Base-by-base conservation (phyloP, 2,329 filamentous ascomycete genomes). In the Alternaria brassicae region DNA sequence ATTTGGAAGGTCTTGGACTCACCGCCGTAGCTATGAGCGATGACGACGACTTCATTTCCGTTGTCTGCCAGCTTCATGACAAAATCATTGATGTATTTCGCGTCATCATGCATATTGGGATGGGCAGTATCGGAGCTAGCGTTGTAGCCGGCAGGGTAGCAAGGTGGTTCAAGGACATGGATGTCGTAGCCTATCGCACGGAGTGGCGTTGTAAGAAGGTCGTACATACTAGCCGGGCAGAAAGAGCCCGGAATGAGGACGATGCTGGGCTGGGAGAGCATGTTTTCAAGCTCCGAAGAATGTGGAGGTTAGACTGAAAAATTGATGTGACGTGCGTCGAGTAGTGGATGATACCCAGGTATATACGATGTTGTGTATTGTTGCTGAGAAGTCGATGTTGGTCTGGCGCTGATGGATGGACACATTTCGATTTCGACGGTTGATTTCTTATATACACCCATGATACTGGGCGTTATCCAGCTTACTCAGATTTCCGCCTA, bases 11-110 rank as follows among this genome's bases (percentile, higher is more conserved):
- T 4, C 8, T n/a, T 17, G 30, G 4, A 52, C 58, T 49, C 36
- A 64, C 75, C 79, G 19, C 77, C 71, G 60, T 79, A 79, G 6
- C 76, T 79, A 58, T 80, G 78, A 48, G 70, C 72, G 6, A 78
- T 56, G 10, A 80, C 37, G 4, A 79, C 62, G 17, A 80, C 63
- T 19, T 80, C 72, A 53, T 77, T 75, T 15, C 71, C 77, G 44
- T 74, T 62, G 4, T 74, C 70, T 28, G 66, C 67, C 3, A 77
- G 52, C 17, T 64, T 63, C 13, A 49, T 44, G 12, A 68, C 63
- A 12, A 56, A 68, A 7, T 55, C 50, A 21, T 63, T 68, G 23
- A 79, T 73, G 40, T 67, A 62, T 13, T 64, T 63, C 0, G 73
- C 75, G 58, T 79, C 77, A 47, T 72, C 70, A 25, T 69, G 66